Conservation (phyloP, 2,329 filamentous ascomycete genomes). For the Paecilomyces dactylethromorphus region DNA sequence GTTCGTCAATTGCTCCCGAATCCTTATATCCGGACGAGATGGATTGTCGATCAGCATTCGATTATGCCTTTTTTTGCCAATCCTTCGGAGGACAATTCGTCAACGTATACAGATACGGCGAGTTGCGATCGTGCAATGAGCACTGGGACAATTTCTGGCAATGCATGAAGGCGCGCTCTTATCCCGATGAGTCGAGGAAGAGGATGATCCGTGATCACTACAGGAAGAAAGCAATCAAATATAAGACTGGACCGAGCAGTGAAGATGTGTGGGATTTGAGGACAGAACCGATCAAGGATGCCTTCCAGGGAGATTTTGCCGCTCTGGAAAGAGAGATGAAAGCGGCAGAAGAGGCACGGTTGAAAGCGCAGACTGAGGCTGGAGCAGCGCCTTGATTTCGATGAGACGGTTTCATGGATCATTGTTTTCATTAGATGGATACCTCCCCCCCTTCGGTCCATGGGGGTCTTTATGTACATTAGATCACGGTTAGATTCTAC, state of each 20-base stretch:
- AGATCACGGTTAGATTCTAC: background rate
- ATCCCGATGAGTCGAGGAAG: conserved; percentile 53
- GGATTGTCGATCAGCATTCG: conserved; percentile 86
- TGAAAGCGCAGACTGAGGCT: conserved; percentile 7
- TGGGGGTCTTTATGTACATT: conserved; percentile 4
- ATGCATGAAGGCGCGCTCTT: conserved; percentile 78
- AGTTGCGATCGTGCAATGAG: conserved; percentile 68
- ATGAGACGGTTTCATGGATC: conserved; percentile 5
- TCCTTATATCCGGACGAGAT: conserved; percentile 72
- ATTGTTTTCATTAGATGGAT: conserved; percentile 11
- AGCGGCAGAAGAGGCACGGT: conserved; percentile 35
- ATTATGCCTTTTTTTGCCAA: conserved; percentile 90
- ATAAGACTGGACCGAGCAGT: conserved; percentile 65
- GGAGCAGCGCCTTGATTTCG: background rate
- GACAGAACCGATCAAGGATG: conserved; percentile 51
- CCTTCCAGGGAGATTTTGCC: conserved; percentile 40
- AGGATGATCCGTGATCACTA: conserved; percentile 60
- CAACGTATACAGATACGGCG: conserved; percentile 80
- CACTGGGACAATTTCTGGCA: conserved; percentile 96
- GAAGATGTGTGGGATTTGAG: conserved; percentile 86
- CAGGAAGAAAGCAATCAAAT: conserved; percentile 58
- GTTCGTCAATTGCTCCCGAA: conserved; percentile 49
- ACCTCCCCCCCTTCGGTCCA: conserved; percentile 2
- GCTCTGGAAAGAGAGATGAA: conserved; percentile 36
- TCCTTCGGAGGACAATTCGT: conserved; percentile 87